phyloP scores from a whole-genome alignment of 1,139 yeast species.

The Saccharomycopsis crataegensis region DNA sequence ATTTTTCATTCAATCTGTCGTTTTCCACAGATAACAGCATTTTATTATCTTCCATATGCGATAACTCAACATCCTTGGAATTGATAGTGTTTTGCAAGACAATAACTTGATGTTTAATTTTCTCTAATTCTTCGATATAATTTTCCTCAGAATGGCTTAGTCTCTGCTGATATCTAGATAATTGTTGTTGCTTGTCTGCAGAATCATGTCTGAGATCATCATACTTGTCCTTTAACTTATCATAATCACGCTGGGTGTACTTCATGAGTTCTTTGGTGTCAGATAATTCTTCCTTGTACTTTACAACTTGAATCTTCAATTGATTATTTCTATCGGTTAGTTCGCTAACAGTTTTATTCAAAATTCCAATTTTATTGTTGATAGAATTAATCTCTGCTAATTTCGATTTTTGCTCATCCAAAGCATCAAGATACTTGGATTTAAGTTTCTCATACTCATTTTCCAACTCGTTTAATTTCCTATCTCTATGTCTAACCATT shows the following conservation, averaged over 20 bases:
- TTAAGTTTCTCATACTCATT: conserved; percentile 3
- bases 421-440: conserved; percentile 10
- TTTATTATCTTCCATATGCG: conserved; percentile 32
- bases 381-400: conserved; percentile 10
- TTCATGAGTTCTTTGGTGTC: neutral
- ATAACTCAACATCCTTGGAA: conserved; percentile 22
- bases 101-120: conserved; percentile 21
- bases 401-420: conserved; percentile 14
- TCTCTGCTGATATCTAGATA: conserved; percentile 7
- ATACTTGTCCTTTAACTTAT: conserved; percentile 2
- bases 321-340: conserved; percentile 1
- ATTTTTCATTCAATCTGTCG: conserved; percentile 48
- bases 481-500: conserved; percentile 4
- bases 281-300: neutral
- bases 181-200: neutral
- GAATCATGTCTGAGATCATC: conserved; percentile 3
- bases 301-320: neutral
- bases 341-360: conserved; percentile 2
- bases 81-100: conserved; percentile 24
- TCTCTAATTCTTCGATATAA: conserved; percentile 18
- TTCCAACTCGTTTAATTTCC: conserved; percentile 13
- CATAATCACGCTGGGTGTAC: conserved; percentile 1
- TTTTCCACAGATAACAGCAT: conserved; percentile 41
- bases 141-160: conserved; percentile 10
- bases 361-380: conserved; percentile 5